phyloP scores from a whole-genome alignment of 768 basidiomycete genomes.

The Pleurotus giganteus region DNA sequence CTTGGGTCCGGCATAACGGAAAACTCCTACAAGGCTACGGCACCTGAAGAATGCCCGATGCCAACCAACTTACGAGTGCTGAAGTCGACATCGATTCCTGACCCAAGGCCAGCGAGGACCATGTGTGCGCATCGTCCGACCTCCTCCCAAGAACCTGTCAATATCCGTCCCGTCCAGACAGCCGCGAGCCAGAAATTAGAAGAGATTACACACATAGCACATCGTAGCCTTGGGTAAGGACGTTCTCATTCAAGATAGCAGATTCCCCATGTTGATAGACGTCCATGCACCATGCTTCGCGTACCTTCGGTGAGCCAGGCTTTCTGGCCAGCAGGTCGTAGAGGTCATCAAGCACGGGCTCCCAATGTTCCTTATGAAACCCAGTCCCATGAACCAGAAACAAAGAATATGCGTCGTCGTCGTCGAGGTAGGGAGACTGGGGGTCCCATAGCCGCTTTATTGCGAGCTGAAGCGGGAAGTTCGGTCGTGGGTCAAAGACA shows the following conservation, averaged over 20 bases:
- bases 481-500: slow-evolving; percentile 52
- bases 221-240: slow-evolving; percentile 38
- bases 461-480: slow-evolving; percentile 44
- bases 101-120: slow-evolving; percentile 46
- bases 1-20: background rate
- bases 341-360: slow-evolving; percentile 50
- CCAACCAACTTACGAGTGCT: slow-evolving; percentile 44
- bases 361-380: slow-evolving; percentile 61
- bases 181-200: background rate
- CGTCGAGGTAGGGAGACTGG: slow-evolving; percentile 28
- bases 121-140: slow-evolving; percentile 46
- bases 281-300: slow-evolving; percentile 51
- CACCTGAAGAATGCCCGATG: slow-evolving; percentile 58
- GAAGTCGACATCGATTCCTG: slow-evolving; percentile 50
- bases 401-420: slow-evolving; percentile 42
- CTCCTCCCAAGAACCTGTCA: slow-evolving; percentile 51
- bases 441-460: slow-evolving; percentile 50
- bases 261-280: slow-evolving; percentile 57
- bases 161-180: background rate
- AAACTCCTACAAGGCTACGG: slow-evolving; percentile 37
- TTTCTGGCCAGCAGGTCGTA: slow-evolving; percentile 24
- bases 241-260: slow-evolving; percentile 43
- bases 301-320: slow-evolving; percentile 28
- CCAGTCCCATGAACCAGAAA: slow-evolving; percentile 53
- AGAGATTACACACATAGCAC: slow-evolving; percentile 35